Base-by-base conservation (phyloP, 1,284 basidiomycete genomes). In the Phaffia rhodozyma region DNA sequence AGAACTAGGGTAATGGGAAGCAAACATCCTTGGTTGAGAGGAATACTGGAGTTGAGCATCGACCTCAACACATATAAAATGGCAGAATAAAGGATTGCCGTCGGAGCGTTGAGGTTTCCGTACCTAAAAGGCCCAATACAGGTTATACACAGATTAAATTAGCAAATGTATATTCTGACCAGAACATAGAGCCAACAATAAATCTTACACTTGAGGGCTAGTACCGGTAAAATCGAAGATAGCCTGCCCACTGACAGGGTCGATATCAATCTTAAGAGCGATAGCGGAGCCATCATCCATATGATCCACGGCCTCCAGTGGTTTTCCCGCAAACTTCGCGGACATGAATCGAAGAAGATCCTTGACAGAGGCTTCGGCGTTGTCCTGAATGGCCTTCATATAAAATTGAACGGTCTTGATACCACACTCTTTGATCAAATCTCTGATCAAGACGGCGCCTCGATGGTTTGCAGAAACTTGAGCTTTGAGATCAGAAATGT, bases 1-100 rank as follows among this genome's bases (percentile, higher is more conserved):
- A 96, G 89, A 67, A 80, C 83, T 68, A 97, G 88, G 47, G 83
- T 81, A 47, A 89, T 77, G 1, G 87, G 87, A 20, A 87, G 86
- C 27, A 93, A 79, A 72, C 90, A 93, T 2, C 91, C 91, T 47
- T 89, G 89, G 72, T 94, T 94, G 47, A 94, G 79, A 1, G 64
- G n/a, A 73, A 76, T 66, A 66, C 93, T 93, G 56, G 96, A 96
- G 71, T 96, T 91, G 48, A 97, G 81, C 88, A 97, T 93, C 20
- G 89, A 82, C 30, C 94, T 84, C 80, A 97, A 86, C 75, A 89
- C 79, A 76, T 97, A 98, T 69, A 97, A 94, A 66, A 97, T 86
- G 1, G 93, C 91, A 1, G 88, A 88, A 73, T 92, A 88, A 1
- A 89, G 87, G 50, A 97, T 91, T 3, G 87, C 86, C 54, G 87